Evolutionary conservation across 106 monocot species (phyloP).

Genomic region (Phalaenopsis aphrodite): DNA sequence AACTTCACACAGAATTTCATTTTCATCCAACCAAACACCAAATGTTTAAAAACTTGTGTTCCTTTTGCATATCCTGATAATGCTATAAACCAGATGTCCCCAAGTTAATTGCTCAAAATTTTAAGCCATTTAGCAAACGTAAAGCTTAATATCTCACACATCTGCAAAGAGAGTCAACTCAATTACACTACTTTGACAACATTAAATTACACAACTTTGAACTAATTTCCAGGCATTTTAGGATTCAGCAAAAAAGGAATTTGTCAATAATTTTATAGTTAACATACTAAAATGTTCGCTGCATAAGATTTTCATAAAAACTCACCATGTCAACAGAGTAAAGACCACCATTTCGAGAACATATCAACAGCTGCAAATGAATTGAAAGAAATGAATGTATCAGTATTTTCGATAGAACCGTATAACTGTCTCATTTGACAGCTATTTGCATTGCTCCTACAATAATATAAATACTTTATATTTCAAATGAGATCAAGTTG

Average conservation of each 20-base stretch:
- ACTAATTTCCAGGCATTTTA: background rate
- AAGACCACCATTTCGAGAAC: conserved; percentile 57
- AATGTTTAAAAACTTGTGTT: too few species aligned
- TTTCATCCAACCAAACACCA: too few species aligned
- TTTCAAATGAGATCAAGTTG: background rate
- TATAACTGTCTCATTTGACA: background rate
- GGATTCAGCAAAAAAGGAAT: background rate
- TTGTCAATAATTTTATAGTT: background rate
- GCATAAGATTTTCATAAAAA: background rate
- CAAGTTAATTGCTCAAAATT: too few species aligned
- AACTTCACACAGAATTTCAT: too few species aligned
- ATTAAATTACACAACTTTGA: background rate
- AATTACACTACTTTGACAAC: background rate
- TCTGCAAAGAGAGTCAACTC: too few species aligned
- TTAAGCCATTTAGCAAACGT: too few species aligned
- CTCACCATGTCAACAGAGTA: conserved; percentile 73
- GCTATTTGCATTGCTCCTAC: background rate
- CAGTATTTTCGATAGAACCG: background rate
- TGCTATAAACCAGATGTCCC: too few species aligned
- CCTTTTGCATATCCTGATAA: too few species aligned
- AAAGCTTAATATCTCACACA: too few species aligned
- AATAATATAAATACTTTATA: background rate
- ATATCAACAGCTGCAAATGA: conserved; percentile 54
- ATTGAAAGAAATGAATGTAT: background rate
- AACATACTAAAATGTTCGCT: background rate